A percentile compares a stretch with the other conserved stretches of the same genome.
These are phyloP conservation scores for Aspergillus uvarum DNA, from an alignment of 2,329 filamentous ascomycete genomes.

Conservation along the genomic window DNA sequence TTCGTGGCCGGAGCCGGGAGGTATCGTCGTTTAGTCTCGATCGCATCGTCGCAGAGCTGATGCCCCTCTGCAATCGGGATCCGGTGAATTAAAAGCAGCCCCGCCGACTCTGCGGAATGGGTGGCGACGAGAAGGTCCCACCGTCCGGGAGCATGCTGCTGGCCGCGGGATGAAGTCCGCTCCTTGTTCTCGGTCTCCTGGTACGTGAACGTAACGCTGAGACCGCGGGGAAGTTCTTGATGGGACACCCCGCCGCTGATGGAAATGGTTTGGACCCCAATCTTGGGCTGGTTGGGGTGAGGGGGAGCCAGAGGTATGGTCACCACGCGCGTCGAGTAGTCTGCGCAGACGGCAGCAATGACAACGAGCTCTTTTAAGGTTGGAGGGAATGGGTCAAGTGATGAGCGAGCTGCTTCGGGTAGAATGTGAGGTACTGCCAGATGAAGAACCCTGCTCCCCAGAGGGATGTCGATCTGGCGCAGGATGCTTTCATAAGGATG, in stretches of 20 bases:
- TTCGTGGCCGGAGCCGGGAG: constrained; percentile 52
- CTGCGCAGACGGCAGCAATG: constrained; percentile 56
- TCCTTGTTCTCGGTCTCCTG: constrained; percentile 33
- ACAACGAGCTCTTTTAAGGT: constrained; percentile 53
- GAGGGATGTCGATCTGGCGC: constrained; percentile 55
- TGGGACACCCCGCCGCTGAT: constrained; percentile 50
- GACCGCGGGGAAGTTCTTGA: constrained; percentile 51
- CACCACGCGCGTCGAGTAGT: constrained; percentile 57
- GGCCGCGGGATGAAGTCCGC: constrained; percentile 31
- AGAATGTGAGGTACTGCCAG: constrained; percentile 52
- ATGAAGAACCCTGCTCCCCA: constrained; percentile 55
- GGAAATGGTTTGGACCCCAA: constrained; percentile 49
- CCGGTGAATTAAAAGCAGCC: constrained; percentile 47
- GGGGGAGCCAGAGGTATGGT: constrained; percentile 57
- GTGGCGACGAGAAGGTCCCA: constrained; percentile 50
- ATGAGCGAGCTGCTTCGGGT: constrained; percentile 38
- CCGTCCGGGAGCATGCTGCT: constrained; percentile 19
- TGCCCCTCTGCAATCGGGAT: constrained; percentile 38
- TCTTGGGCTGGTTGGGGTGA: constrained; percentile 40
- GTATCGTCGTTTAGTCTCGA: constrained; percentile 48
- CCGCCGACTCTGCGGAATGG: constrained; percentile 46
- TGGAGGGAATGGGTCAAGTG: constrained; percentile 46
- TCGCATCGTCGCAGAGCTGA: constrained; percentile 35
- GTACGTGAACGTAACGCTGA: constrained; percentile 56
- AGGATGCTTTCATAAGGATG: constrained; percentile 56